Base-by-base conservation (phyloP, 2,329 filamentous ascomycete species). In the Claviceps pusilla region DNA sequence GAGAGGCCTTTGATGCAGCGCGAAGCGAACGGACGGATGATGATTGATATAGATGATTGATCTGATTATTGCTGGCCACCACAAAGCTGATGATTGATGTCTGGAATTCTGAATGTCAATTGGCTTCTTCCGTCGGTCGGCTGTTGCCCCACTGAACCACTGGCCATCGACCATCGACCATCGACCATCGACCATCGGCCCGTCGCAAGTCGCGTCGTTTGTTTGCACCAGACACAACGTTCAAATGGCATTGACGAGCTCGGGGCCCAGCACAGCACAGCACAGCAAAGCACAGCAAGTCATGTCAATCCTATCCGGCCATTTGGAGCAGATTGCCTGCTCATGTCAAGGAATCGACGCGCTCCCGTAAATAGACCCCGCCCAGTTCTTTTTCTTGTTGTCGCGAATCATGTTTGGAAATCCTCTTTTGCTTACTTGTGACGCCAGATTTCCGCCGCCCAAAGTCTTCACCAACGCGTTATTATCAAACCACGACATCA, bases 381-480 rank as follows among this genome's bases (percentile, higher is more conserved):
- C 16, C 3, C 9, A 24, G 24, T 24, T 24, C 24, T 24, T 24
- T 28, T 50, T 4, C 24, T 50, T 39, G 12, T 16, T 16, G 14
- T 39, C 14, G 46, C 2, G 3, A 48, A 10, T n/a, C 29, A 48
- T 48, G 7, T 33, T 33, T 5, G 7, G 19, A 14, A 51, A 19
- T 10, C 16, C 31, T 1, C 14, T n/a, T 16, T n/a, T n/a, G 24
- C 55, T 56, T 9, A 52, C 4, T 29, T 57, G 50, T 58, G 53
- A 51, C 2, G 11, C 59, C 14, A 94, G 89, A 39, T 97, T 97
- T 62, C 88, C 88, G 45, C 81, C 81, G 2, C 88, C 91, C n/a
- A 94, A 88, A 64, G 89, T 93, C 64, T 98, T 97, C 72, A 93
- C 90, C 61, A 96, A 95, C 68, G 89, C 93, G 39, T 78, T 98